Conservation (phyloP, 1,284 basidiomycete genomes). For the Tilletiopsis washingtonensis region DNA sequence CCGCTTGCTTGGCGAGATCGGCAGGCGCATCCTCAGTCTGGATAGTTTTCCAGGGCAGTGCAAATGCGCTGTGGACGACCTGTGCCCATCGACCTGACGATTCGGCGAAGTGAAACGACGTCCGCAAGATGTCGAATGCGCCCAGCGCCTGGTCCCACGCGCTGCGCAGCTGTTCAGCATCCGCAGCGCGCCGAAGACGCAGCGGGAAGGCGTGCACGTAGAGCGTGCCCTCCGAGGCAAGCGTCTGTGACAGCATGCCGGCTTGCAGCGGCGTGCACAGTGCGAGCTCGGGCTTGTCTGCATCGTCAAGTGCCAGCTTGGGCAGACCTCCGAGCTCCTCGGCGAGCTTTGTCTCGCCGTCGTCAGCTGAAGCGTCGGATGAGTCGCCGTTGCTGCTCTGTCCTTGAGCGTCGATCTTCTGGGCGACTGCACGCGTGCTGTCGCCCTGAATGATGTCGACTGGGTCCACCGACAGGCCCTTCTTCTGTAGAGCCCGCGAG, state of each 20-base stretch:
- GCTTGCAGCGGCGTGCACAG: constrained; percentile 43
- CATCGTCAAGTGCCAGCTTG: neutral
- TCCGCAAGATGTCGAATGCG: constrained; percentile 32
- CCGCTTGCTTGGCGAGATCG: neutral
- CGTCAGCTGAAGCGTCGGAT: neutral
- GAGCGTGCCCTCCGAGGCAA: constrained; percentile 18
- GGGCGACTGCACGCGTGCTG: neutral
- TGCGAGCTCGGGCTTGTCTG: neutral
- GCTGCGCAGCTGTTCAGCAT: neutral
- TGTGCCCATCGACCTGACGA: constrained; percentile 13
- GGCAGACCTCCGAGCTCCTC: neutral
- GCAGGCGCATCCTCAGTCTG: neutral
- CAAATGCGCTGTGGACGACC: neutral
- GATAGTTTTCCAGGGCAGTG: neutral
- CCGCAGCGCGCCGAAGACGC: neutral
- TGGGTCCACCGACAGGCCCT: neutral
- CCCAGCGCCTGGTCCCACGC: constrained; percentile 25
- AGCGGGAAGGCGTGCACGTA: constrained; percentile 1
- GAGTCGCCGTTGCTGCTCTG: too few species aligned
- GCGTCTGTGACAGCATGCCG: constrained; percentile 39
- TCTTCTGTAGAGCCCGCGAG: neutral
- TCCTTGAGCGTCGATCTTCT: too few species aligned
- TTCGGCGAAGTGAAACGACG: constrained; percentile 25
- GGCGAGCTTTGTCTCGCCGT: neutral
- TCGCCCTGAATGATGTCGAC: neutral